Conservation (phyloP, 768 basidiomycete species). For the Russula emetica region DNA sequence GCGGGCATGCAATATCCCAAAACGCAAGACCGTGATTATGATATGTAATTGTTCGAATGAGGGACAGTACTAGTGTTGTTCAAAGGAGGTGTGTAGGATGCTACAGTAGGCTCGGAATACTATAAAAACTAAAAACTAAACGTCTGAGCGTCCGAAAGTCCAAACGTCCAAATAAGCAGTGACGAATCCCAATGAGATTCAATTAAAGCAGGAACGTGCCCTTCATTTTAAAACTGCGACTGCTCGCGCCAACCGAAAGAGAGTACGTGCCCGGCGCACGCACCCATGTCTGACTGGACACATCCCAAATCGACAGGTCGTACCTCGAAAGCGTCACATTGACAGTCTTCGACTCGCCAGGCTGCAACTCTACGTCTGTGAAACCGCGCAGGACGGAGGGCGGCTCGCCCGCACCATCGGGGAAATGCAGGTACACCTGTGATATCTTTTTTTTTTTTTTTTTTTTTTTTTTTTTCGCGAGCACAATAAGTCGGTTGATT, state of each 20-base stretch:
- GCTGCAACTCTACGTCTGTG: slow-evolving; percentile 28
- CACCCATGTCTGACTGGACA: slow-evolving; percentile 36
- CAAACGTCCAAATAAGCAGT: too few relatives aligned
- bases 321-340: slow-evolving; percentile 28
- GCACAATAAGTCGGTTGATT: background rate
- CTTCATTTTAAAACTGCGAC: slow-evolving; percentile 21
- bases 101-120: too few relatives aligned
- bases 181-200: too few relatives aligned
- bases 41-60: background rate
- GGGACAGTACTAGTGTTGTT: too few relatives aligned
- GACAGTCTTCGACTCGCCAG: slow-evolving; percentile 28
- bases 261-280: slow-evolving; percentile 34
- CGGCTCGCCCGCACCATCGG: slow-evolving; percentile 58
- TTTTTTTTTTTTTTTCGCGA: slow-evolving; percentile 28
- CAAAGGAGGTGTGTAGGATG: too few relatives aligned
- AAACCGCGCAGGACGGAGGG: slow-evolving; percentile 52
- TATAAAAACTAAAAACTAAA: too few relatives aligned
- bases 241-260: slow-evolving; percentile 34
- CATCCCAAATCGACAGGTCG: slow-evolving; percentile 36
- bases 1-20: too few relatives aligned
- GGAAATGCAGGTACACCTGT: slow-evolving; percentile 75
- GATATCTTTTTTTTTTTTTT: slow-evolving; percentile 49
- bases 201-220: slow-evolving; percentile 4
- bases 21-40: too few relatives aligned
- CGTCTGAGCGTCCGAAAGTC: too few relatives aligned